Conservation (phyloP, 2,329 filamentous ascomycete species). For the Capronia epimyces region DNA sequence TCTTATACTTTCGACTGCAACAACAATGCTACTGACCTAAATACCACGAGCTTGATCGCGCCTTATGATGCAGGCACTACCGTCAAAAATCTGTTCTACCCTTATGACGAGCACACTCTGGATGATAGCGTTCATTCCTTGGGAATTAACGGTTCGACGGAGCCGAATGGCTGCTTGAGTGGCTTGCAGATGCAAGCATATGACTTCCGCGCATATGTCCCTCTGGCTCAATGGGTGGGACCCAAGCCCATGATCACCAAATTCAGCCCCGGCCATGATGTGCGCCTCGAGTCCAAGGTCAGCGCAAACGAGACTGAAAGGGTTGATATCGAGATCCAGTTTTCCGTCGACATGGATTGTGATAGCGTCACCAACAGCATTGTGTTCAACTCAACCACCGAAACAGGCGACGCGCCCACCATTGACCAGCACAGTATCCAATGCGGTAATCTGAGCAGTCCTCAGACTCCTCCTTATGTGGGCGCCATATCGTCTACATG, state of each 20-base stretch:
- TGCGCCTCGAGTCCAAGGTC: slow-evolving; percentile 48
- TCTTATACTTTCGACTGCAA: slow-evolving; percentile 56
- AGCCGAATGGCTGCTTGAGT: slow-evolving; percentile 52
- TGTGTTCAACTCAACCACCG: slow-evolving; percentile 50
- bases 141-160: slow-evolving; percentile 44
- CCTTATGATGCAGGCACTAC: slow-evolving; percentile 51
- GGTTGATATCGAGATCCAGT: slow-evolving; percentile 52
- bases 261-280: slow-evolving; percentile 58
- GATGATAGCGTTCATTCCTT: slow-evolving; percentile 43
- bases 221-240: slow-evolving; percentile 44
- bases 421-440: slow-evolving; percentile 43
- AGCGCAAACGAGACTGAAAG: slow-evolving; percentile 39
- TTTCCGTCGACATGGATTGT: slow-evolving; percentile 59
- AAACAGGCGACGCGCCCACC: slow-evolving; percentile 40
- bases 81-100: slow-evolving; percentile 60
- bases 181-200: slow-evolving; percentile 51
- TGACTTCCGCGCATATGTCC: slow-evolving; percentile 58
- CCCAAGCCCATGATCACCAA: slow-evolving; percentile 56
- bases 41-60: slow-evolving; percentile 47
- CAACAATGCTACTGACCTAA: slow-evolving; percentile 33
- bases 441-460: slow-evolving; percentile 41
- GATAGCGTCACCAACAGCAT: slow-evolving; percentile 49
- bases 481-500: slow-evolving; percentile 53
- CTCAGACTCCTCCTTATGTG: slow-evolving; percentile 38
- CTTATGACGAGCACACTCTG: slow-evolving; percentile 54